Base-by-base conservation (phyloP, 2,329 filamentous ascomycete species). In the Pseudopyricularia javanii region DNA sequence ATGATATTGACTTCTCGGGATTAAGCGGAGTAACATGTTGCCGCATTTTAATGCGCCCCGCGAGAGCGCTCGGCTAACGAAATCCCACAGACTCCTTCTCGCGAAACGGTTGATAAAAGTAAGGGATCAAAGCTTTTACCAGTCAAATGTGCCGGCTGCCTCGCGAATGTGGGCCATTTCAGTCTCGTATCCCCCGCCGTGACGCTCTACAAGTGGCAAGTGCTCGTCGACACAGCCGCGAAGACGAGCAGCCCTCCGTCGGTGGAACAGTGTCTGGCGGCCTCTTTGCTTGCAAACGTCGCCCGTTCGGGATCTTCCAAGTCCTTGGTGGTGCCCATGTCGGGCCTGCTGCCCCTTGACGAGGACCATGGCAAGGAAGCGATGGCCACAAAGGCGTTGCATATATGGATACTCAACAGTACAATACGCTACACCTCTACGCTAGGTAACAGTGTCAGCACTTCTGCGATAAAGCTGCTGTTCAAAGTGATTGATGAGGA, bases 231-330 rank as follows among this genome's bases (percentile, higher is more conserved):
- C n/a, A 67, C 54, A 68, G 64, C 15, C 28, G 56, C 40, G n/a
- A 26, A 28, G 35, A 17, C 22, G 17, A 7, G 12, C 56, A 54
- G 4, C 45, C 56, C 37, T 52, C 5, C 72, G 3, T 53, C 59
- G 43, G 68, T 74, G 32, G 59, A 68, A 0, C 72, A 79, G 50
- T 82, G 78, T 54, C 67, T 82, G 3, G 72, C 75, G 4, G 72
- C 75, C 1, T 75, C 74, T 52, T 66, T 82, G 26, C 62, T 76
- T 20, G 72, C 77, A 9, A 77, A 73, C 1, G 72, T 78, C 43
- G 71, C 76, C 12, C 71, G 76, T n/a, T 78, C 77, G 1, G 78
- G 75, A 12, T 79, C 74, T 26, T 76, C 79, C 40, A 80, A 80
- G 60, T 76, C 75, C 0, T 66, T 82, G 20, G 61, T 82, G 12